Base-by-base conservation (phyloP, 345 rosid genomes). In the Eucalyptus cloeziana region DNA sequence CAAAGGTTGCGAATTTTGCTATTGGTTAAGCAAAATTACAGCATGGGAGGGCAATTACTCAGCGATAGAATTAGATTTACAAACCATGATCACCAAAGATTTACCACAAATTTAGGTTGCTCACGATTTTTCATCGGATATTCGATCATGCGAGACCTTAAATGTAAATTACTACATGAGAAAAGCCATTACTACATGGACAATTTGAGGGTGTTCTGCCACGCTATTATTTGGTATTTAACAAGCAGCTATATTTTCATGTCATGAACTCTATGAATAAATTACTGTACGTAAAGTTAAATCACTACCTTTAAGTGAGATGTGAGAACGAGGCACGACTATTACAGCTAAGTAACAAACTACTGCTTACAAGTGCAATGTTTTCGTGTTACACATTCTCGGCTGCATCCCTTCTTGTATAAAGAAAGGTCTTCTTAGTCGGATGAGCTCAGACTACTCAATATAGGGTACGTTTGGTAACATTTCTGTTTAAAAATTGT, bases 61-160 rank as follows among this genome's bases (percentile, higher is more conserved):
- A 7, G 8, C 8, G 44, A 43, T 43, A 43, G 44, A 43, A 43
- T 43, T 43, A 43, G 44, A 43, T 30, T 62, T 30, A 62, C 8
- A 33, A 62, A 25, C n/a, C 7, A 4, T 2, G 2, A 19, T 37
- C 13, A 21, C 25, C 8, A 11, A 33, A 71, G 44, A 71, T 37
- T 37, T 17, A 5, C 2, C 3, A 37, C 11, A 71, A 10, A 4
- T 19, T 33, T 9, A 0, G 44, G 7, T 37, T 17, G 5, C 4
- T 10, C 6, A 9, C 25, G 0, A 5, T 17, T 67, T 71, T 37
- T 71, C 27, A 10, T 19, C 0, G 15, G 45, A 37, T 3, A 37
- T 71, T 71, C 25, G 10, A 71, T 11, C 44, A 17, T 15, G 22
- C 43, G 8, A 69, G 43, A 19, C 83, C 7, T 9, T 69, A 52